Evolutionary conservation across 352 stramenopile genomes (phyloP).

Genomic region (Phytophthora sp.): DNA sequence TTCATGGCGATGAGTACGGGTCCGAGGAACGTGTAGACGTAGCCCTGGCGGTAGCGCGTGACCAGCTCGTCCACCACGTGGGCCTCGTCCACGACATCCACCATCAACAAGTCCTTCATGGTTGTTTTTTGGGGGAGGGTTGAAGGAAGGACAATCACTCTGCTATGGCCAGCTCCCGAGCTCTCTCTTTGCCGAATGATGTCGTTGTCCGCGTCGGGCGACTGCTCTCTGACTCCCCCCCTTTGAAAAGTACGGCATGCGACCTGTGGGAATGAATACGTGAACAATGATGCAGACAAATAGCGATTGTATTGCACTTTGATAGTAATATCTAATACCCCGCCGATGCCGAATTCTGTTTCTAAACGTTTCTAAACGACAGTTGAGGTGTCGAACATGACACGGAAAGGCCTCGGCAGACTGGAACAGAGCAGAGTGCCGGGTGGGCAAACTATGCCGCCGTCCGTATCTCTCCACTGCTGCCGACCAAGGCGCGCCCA

Average conservation of each 20-base stretch:
- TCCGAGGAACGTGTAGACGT: conserved; percentile 93
- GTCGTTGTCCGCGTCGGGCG: conserved; percentile 21
- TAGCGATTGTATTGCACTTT: background rate
- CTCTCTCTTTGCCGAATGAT: conserved; percentile 43
- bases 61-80: conserved; percentile 83
- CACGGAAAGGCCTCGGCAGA: conserved; percentile 21
- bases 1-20: conserved; percentile 91
- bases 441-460: conserved; percentile 21
- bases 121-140: conserved; percentile 6
- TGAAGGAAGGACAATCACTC: conserved; percentile 29
- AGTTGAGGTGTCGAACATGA: conserved; percentile 23
- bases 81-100: conserved; percentile 77
- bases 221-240: conserved; percentile 29
- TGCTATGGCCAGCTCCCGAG: conserved; percentile 8
- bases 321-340: background rate
- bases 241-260: background rate
- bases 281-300: background rate
- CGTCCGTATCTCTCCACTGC: conserved; percentile 31
- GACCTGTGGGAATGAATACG: conserved; percentile 15
- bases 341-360: background rate
- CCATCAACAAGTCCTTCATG: conserved; percentile 81
- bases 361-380: conserved; percentile 28
- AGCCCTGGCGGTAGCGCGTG: conserved; percentile 75
- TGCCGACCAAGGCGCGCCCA: too few relatives aligned
- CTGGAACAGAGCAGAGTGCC: conserved; percentile 24